Evolutionary conservation across 192 early-diverging fungal species (phyloP), one percentile per base, ranked within the genome.

Genomic region (Chytriomyces confervae): DNA sequence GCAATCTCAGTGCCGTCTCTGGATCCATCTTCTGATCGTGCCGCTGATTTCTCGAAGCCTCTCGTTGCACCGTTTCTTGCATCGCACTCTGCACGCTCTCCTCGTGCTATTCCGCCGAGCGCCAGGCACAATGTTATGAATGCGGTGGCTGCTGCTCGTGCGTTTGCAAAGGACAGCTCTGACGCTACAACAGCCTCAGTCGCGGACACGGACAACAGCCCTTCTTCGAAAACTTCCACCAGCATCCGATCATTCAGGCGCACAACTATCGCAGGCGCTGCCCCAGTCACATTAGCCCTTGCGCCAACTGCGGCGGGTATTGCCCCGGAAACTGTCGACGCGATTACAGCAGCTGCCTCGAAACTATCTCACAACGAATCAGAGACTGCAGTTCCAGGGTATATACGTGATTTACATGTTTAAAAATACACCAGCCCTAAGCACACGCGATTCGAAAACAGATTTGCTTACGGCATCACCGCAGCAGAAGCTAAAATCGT

Each of bases 391-490:
- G 66, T 13, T 36, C 66, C 66, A 13, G 45, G 29, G 66, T 67
- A 23, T 18, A 43, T 46, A 16, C 44, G 7, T 46, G 29, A 16
- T 43, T 47, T 67, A 16, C 8, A 29, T 67, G 66, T 1, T 18
- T 11, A 53, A 57, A 20, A 57, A 57, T 20, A 11, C 53, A 57
- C n/a, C 53, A 20, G n/a, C 1, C 3, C 53, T 20, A 11, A 11
- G 11, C 53, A 20, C 53, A 36, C 29, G 29, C 29, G 29, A 36
- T 36, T 36, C 29, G 29, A 36, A 36, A 36, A 0, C 46, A 74
- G 72, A n/a, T 87, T 84, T 71, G 65, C 73, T 16, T 80, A 80
- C 72, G 81, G 83, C 5, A 62, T 89, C 24, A 83, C 78, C 48
- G 67, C 79, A 23, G 16, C 64, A 20, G 88, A 89, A 66, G 76